Percentiles rank a stretch among this genome's conserved stretches.
phyloP scores from a whole-genome alignment of 1,284 basidiomycete genomes.

The Cryptococcus jaspeensis region DNA sequence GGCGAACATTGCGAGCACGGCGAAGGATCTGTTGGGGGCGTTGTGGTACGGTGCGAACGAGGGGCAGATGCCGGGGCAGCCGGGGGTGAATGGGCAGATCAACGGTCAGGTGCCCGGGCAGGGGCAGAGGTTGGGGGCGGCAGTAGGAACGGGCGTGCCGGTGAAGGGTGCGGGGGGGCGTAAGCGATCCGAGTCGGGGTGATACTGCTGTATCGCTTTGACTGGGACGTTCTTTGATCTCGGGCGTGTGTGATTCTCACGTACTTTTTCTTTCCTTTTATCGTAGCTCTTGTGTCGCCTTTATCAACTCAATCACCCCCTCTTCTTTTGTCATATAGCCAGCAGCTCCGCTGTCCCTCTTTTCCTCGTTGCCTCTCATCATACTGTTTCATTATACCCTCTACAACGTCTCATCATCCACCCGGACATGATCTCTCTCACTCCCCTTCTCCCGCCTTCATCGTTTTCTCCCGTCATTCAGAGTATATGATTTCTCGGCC shows the following conservation, averaged over 20 bases:
- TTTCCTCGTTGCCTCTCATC: not conserved
- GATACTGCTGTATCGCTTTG: not conserved
- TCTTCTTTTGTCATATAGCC: not conserved
- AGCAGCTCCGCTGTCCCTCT: not conserved
- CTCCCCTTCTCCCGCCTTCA: too few relatives aligned
- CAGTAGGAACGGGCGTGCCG: not conserved
- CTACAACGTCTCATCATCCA: not conserved
- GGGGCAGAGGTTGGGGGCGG: not conserved
- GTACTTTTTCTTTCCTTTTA: too few relatives aligned
- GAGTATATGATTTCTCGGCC: too few relatives aligned
- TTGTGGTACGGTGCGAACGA: constrained; percentile 48
- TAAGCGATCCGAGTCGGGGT: not conserved
- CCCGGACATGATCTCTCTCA: not conserved
- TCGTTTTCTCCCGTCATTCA: too few relatives aligned
- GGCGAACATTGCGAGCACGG: constrained; percentile 51
- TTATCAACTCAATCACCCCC: too few relatives aligned
- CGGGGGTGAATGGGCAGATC: not conserved
- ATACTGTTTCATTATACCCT: not conserved
- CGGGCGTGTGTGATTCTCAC: not conserved
- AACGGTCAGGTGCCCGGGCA: not conserved
- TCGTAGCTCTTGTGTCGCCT: too few relatives aligned
- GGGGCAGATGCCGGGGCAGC: not conserved
- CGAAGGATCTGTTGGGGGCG: constrained; percentile 51
- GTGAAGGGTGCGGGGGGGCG: not conserved
- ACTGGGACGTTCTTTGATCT: not conserved